A percentile compares a stretch with the other conserved stretches of the same genome.
phyloP scores from a whole-genome alignment of 306 rosid genomes.

The Malus sieversii region DNA sequence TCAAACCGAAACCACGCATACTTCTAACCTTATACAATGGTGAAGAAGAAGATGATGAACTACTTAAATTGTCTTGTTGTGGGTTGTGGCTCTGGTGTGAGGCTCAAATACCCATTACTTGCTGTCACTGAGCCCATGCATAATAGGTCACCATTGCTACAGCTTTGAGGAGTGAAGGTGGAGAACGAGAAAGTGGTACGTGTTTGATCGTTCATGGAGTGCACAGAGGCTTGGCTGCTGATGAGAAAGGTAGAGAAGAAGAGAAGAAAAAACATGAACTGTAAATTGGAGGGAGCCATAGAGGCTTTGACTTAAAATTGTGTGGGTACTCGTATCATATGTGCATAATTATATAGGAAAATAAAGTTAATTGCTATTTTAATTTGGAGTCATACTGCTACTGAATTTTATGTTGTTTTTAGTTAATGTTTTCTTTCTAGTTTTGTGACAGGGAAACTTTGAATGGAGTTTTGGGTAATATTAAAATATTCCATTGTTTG shows the following conservation, averaged over 20 bases:
- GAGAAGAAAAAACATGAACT: constrained; percentile 15
- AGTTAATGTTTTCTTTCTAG: not conserved
- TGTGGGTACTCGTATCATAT: not conserved
- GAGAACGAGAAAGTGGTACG: constrained; percentile 35
- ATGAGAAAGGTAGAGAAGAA: constrained; percentile 14
- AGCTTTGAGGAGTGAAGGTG: constrained; percentile 39
- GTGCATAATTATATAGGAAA: not conserved
- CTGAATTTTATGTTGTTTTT: not conserved
- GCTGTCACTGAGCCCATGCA: constrained; percentile 52
- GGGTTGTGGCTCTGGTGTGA: constrained; percentile 42
- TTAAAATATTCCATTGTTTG: not conserved
- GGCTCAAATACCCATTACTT: constrained; percentile 33
- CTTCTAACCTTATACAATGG: not conserved
- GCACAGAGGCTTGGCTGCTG: constrained; percentile 5
- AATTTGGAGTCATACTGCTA: not conserved
- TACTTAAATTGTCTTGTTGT: constrained; percentile 15
- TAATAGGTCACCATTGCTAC: constrained; percentile 31
- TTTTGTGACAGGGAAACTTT: not conserved
- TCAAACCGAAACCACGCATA: no score
- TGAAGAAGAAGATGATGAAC: not conserved
- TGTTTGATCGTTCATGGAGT: constrained; percentile 5
- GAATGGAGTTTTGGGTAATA: not conserved
- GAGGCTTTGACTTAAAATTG: not conserved
- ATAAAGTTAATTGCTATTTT: not conserved
- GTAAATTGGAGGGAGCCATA: not conserved